These are phyloP conservation scores for Boletus tylopilopsis DNA, from an alignment of 768 basidiomycete genomes.

Conservation along the genomic window DNA sequence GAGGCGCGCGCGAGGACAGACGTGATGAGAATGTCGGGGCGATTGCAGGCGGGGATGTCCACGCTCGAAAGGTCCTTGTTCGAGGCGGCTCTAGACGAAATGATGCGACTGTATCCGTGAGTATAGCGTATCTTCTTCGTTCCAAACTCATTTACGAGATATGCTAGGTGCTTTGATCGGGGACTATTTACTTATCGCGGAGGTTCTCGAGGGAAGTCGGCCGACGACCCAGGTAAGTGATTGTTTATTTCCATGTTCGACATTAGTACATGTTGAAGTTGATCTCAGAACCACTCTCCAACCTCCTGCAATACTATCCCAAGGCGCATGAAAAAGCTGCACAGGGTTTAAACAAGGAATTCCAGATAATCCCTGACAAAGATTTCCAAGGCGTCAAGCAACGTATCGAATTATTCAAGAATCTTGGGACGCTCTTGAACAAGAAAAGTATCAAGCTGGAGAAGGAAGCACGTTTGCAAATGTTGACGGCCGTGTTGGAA, in stretches of 20 bases:
- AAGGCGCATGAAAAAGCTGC: constrained; percentile 1
- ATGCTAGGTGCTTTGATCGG: constrained; percentile 16
- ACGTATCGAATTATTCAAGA: constrained; percentile 10
- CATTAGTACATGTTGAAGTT: background rate
- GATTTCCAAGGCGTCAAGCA: constrained; percentile 16
- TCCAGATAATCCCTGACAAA: constrained; percentile 3
- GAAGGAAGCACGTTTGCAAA: background rate
- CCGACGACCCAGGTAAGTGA: constrained; percentile 3
- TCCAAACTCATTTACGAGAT: background rate
- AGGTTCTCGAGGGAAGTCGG: background rate
- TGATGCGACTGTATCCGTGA: constrained; percentile 25
- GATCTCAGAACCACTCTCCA: constrained; percentile 11
- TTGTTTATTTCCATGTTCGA: no score
- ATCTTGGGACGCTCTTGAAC: background rate
- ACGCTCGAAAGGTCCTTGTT: constrained; percentile 17
- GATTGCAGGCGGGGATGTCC: constrained; percentile 2
- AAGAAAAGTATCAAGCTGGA: background rate
- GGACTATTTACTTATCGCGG: constrained; percentile 5
- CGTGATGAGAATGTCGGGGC: background rate
- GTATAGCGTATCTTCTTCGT: background rate
- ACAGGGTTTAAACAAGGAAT: background rate
- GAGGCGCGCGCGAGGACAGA: background rate
- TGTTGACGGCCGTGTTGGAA: background rate
- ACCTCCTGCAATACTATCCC: constrained; percentile 12
- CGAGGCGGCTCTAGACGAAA: constrained; percentile 23